Conservation (phyloP, 2,329 filamentous ascomycete species). For the Alternaria angustiovoidea region DNA sequence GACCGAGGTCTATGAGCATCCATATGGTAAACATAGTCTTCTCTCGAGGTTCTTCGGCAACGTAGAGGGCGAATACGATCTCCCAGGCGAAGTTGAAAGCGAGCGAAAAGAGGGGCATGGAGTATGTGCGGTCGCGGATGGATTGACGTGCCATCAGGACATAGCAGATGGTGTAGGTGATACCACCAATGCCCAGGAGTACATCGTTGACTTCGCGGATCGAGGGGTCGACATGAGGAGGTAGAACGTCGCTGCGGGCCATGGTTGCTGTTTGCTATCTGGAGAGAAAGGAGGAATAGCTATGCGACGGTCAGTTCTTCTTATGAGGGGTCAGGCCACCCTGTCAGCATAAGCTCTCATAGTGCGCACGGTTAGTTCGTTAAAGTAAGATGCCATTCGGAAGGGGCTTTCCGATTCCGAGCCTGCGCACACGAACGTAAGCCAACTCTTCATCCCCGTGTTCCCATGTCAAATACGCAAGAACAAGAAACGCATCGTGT, state of each 20-base stretch:
- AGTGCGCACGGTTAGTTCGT: neutral
- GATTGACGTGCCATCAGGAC: conserved; percentile 59
- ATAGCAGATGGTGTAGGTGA: conserved; percentile 47
- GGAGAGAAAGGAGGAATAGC: neutral
- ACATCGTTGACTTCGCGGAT: conserved; percentile 18
- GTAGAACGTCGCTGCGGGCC: conserved; percentile 15
- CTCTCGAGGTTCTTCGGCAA: conserved; percentile 57
- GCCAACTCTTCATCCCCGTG: neutral
- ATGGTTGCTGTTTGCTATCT: neutral
- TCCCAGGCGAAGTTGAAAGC: conserved; percentile 63
- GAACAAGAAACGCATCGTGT: neutral
- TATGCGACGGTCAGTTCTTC: neutral
- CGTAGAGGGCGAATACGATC: conserved; percentile 58
- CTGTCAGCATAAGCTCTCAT: neutral
- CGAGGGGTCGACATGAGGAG: conserved; percentile 26
- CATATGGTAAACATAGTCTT: conserved; percentile 57
- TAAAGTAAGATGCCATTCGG: neutral
- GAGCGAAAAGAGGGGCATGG: conserved; percentile 60
- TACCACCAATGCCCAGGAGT: conserved; percentile 24
- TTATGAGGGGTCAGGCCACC: neutral
- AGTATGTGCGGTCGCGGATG: conserved; percentile 58
- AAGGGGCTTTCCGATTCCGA: neutral
- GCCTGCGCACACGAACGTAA: neutral
- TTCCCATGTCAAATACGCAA: neutral
- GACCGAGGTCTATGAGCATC: conserved; percentile 59